Base-by-base conservation (phyloP, 2,329 filamentous ascomycete species). In the Diplodia sapinea region DNA sequence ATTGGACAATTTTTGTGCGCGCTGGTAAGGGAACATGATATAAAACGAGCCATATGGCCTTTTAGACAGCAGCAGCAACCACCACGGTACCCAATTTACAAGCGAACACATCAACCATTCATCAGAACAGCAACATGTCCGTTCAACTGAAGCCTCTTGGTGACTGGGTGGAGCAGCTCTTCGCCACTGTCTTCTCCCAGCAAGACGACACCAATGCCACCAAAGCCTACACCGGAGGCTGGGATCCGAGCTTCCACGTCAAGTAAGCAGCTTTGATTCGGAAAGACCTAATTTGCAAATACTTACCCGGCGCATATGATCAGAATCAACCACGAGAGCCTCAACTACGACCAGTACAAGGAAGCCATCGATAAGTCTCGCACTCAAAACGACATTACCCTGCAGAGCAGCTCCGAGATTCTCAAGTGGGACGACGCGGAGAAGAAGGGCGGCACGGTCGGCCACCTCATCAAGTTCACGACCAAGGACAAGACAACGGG, bases 311-410 rank as follows among this genome's bases (percentile, higher is more conserved):
- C 23, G 1, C 17, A 2, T 36, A 54, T 47, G 6, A 15, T 20
- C 55, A 65, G 68, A 33, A 50, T 70, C 67, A 68, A 68, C 56
- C 68, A 68, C 29, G 61, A 64, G 33, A 47, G 66, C 17, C 67
- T 56, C 54, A 68, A 33, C 15, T 70, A 62, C 56, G 68, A 70
- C 8, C 67, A 51, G 23, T 68, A 66, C 54, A 69, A 66, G 52
- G 40, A 36, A 9, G 61, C 47, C 12, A 15, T 66, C 33, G 17
- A 29, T 3, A 23, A 56, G 8, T 47, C 54, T 29, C 68, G 66
- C 7, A n/a, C 13, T 26, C n/a, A 54, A n/a, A 40, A 13, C 38
- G 61, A 23, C 2, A n/a, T 57, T 2, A 62, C n/a, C 36, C 49
- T 51, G 31, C 61, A 66, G 23, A 56, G 23, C 50, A 62, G 23